phyloP scores from a whole-genome alignment of 805 yeast species.

The Ogataea paradorogensis region DNA sequence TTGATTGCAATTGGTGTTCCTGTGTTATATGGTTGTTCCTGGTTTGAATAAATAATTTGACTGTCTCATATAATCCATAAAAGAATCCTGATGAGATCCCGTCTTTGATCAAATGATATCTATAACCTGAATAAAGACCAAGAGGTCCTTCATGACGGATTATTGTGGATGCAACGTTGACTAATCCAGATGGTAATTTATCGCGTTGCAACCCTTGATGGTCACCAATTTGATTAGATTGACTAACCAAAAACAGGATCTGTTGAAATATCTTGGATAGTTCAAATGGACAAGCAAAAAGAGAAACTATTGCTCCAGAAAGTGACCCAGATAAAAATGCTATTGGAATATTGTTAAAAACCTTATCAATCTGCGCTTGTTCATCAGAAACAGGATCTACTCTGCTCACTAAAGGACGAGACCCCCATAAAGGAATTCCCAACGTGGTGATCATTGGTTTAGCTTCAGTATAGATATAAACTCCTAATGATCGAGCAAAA shows the following conservation, averaged over 20 bases:
- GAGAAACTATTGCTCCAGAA: constrained; percentile 63
- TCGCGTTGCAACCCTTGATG: constrained; percentile 15
- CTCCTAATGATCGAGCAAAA: constrained; percentile 61
- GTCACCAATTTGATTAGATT: constrained; percentile 16
- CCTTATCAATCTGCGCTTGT: constrained; percentile 14
- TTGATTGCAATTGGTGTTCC: constrained; percentile 20
- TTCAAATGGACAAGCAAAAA: constrained; percentile 81
- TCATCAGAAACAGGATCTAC: constrained; percentile 1
- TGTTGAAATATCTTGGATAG: constrained; percentile 80
- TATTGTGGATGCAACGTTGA: constrained; percentile 50
- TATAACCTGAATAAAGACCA: constrained; percentile 73
- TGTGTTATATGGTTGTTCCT: constrained; percentile 19
- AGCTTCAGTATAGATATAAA: constrained; percentile 55
- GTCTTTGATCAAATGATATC: constrained; percentile 67
- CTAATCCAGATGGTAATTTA: constrained; percentile 32
- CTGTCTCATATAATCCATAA: constrained; percentile 71
- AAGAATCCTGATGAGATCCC: constrained; percentile 68
- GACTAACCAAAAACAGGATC: constrained; percentile 49
- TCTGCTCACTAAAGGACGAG: constrained; percentile 7
- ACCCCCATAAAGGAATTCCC: constrained; percentile 14
- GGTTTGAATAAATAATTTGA: constrained; percentile 47
- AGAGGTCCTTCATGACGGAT: constrained; percentile 53
- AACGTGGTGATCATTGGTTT: constrained; percentile 40
- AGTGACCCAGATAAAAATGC: constrained; percentile 55
- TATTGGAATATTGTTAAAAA: constrained; percentile 42